Evolutionary conservation across 441 rosid species (phyloP), one percentile per base, ranked within the genome.

Genomic region (Pelargonium fulgidum): DNA sequence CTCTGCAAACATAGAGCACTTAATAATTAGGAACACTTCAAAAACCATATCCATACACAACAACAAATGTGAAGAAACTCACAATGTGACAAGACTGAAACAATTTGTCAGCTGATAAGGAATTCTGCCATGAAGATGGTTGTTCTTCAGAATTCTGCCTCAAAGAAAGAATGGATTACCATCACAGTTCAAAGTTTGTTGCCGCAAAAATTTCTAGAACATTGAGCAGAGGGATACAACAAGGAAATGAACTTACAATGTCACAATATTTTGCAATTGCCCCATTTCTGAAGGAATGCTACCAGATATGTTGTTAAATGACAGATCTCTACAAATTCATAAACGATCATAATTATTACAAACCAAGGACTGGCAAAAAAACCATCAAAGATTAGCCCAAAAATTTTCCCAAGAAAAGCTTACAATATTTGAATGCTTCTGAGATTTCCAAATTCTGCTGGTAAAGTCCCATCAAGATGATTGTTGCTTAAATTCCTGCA

Each of bases 41-140:
- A 6, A 48, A 48, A 14, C 16, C 56, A 48, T 9, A 48, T 14
- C 13, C 56, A 48, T 13, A 48, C 7, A 17, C 2, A 14, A 13
- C 36, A 13, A 10, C 68, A 68, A 65, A 3, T 6, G 67, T 16
- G 50, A 17, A 52, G 71, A 10, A 72, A 70, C 86, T 62, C 79
- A 94, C 99, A 90, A 54, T 63, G 77, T 70, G 26, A 79, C 4
- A 50, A 92, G 93, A 68, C 93, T 89, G 73, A 94, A 85, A 83
- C 98, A 94, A 48, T 85, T 89, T 12, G 89, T 73, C 1, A 94
- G 84, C 81, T 92, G 96, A 59, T 82, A 87, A 0, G 99, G 99
- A 62, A 94, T 89, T 77, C 72, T 83, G 44, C 99, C 99, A 48
- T 78, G 83, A 73, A 94, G 70, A 65, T 81, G 72, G 76, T 94